Base-by-base conservation (phyloP, 495 filamentous ascomycete species). In the Penicillium waksmanii region DNA sequence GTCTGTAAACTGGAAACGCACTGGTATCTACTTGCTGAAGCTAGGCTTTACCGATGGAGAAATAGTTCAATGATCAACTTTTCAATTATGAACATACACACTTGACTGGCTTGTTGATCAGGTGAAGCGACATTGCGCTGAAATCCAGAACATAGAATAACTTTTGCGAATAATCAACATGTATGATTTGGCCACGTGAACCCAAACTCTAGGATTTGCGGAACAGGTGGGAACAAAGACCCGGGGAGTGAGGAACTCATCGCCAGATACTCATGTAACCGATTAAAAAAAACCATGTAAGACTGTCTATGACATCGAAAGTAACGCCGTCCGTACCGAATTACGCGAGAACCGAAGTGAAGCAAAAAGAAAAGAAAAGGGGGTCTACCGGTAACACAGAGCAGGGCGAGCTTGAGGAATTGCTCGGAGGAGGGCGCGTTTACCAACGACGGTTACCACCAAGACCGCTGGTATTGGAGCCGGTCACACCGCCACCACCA, bases 391-490 rank as follows among this genome's bases (percentile, higher is more conserved):
- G 60, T 50, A 13, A 55, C 53, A 62, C 63, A 68, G 61, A 54
- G 60, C 57, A 56, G 68, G 67, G 72, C 67, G 70, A 70, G 69
- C 66, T 73, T 63, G 56, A 54, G 21, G 11, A 9, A 27, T n/a
- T 59, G 64, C 66, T 55, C 68, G 62, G 44, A 55, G 55, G 62
- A 56, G 50, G 60, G 34, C 43, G 52, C 51, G 48, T 67, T 73
- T 84, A 87, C 84, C 84, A 87, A 68, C 85, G 82, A 62, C 84
- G 85, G 73, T 79, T 85, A 64, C 73, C 72, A 61, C 87, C 87
- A 57, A 89, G 73, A 55, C 84, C 82, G 61, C 85, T 86, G 65
- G 79, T 69, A 74, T 89, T 89, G 67, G 85, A 86, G 60, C 79
- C 82, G 74, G 84, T 86, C 72, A 76, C 85, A 49, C 81, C 77